Base-by-base conservation (phyloP, 768 basidiomycete genomes). In the Xerocomellus amylosporus region DNA sequence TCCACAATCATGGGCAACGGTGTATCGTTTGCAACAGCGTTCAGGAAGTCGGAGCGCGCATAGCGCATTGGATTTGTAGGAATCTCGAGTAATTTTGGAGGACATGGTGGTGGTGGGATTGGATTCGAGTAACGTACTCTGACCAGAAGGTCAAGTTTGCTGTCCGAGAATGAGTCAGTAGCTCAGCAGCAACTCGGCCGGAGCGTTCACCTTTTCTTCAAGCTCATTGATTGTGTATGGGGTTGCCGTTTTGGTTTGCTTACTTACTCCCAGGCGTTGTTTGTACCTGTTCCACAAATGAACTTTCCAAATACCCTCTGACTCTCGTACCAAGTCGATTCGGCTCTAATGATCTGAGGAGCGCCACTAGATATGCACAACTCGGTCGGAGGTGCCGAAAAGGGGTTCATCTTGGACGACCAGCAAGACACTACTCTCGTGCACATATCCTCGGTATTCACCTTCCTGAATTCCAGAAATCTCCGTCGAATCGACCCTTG, bases 1-100 rank as follows among this genome's bases (percentile, higher is more conserved):
- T 99, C 97, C 2, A 98, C 88, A 59, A 98, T 88, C 92, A 98
- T 94, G 0, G 97, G 96, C 19, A 97, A 69, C 0, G 90, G 88
- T 12, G 85, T 83, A 45, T 92, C 90, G 49, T 85, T 84, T 0
- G 90, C 88, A 36, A 97, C 74, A 7, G 85, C 80, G 57, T 90
- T 83, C 34, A 95, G 80, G 61, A 93, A 95, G 62, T 90, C 90
- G 7, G 92, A 88, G 19, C 83, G 82, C 15, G 92, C 88, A 69
- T 97, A 93, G 41, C 96, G 89, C 68, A 82, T 80, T 6, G 93
- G 87, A 66, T 90, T 82, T 33, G 96, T 97, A n/a, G 89, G 85
- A 51, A 98, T 88, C 54, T 96, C 82, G 64, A 99, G 79, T 4
- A 98, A 75, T 73, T 97, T 96, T 26, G 97, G 96, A 7, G 97